Evolutionary conservation across 306 rosid genomes (phyloP), one percentile per base, ranked within the genome.

Genomic region (Trifolium subterraneum): DNA sequence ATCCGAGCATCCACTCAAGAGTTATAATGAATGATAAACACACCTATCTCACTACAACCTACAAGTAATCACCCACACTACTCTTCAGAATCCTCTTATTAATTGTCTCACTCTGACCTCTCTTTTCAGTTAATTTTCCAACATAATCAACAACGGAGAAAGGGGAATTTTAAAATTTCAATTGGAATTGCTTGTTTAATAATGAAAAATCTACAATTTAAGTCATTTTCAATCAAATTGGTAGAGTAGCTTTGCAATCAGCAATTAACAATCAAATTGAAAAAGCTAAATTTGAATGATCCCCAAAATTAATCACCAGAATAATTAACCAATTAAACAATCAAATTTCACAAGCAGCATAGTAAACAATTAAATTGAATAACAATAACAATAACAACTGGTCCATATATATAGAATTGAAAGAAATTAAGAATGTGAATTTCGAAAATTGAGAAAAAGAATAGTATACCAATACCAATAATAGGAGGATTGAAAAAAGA

Each of bases 401-500:
- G 8, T 1, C 11, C 4, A 66, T 23, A 27, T 27, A 27, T 23
- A 23, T 29, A n/a, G 41, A 79, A 71, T 66, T 77, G 64, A n/a
- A 48, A 59, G 33, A 73, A 73, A 44, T 31, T 35, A 1, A 1
- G 23, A 64, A 82, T 1, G 58, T 6, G 51, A 70, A 75, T 35
- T 5, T 8, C 8, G 41, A 0, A 68, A 78, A 69, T 48, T 68
- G n/a, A 77, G 18, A 59, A 59, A 10, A 59, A 20, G 0, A 22
- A 22, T 20, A 38, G 35, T 39, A 59, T 65, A 79, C 83, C 79
- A 19, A 59, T 65, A 79, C 83, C 79, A 19, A 29, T 29, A 29
- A 29, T 29, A 29, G 80, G 68, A 48, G 23, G 67, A 4, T 20
- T 41, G 39, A 83, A 83, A 3, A 76, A 44, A 7, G 84, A 83